Evolutionary conservation across 192 early-diverging fungal genomes (phyloP), one percentile per base, ranked within the genome.

Genomic region (Kickxella alabastrina): DNA sequence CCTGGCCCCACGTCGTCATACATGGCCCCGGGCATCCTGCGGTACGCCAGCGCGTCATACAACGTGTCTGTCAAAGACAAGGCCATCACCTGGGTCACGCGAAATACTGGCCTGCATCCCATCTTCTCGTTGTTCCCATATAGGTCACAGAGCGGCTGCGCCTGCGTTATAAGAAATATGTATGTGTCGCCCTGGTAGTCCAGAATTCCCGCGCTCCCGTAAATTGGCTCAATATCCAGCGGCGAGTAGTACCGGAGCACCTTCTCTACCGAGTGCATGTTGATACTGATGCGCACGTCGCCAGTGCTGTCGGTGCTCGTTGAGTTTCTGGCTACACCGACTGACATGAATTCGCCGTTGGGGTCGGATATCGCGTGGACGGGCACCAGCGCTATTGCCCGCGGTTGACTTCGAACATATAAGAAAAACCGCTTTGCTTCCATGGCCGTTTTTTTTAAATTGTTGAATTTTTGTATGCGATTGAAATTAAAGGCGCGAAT

Each of bases 41-140:
- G 26, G 52, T 54, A 51, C 59, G 61, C 43, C 54, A 41, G 41
- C 68, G 60, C 60, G 60, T 97, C 92, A 52, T 88, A 91, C 18
- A 81, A 76, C 40, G 78, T 74, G 43, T 81, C 82, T 1, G 81
- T 74, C 43, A 97, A 79, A 6, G 90, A 95, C 54, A 90, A 82
- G 63, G 92, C 90, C 43, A 68, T 76, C 8, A 90, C 89, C 28
- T 81, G 78, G 10, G 74, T 58, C 24, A 97, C 83, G 15, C 84
- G 82, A 59, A 85, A 90, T 13, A 75, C 43, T 0, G 55, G 47
- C 17, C 39, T 48, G 27, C 41, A 23, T 1, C 23, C 51, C 22
- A 43, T 38, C 4, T 87, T 79, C 2, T 82, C 69, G 43, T 84
- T 77, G 6, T 82, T 80, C 13, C 73, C 69, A 4, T 79, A 66